phyloP scores from a whole-genome alignment of 2,329 filamentous ascomycete species.

The Apiospora saccharicola region DNA sequence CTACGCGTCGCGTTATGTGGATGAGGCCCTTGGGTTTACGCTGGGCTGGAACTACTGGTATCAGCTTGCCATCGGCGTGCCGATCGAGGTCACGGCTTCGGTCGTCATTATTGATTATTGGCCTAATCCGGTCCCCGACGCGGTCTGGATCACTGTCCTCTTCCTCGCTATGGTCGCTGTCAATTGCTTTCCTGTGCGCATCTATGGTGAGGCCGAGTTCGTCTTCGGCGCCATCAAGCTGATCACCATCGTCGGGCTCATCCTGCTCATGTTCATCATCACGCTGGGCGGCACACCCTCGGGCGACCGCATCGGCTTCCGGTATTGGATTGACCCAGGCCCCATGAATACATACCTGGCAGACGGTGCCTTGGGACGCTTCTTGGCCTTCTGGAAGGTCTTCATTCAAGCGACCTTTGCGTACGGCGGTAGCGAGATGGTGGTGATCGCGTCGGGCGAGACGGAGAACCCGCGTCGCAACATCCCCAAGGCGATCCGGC shows the following conservation, averaged over 20 bases:
- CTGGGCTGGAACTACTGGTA: constrained; percentile 65
- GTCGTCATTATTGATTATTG: constrained; percentile 62
- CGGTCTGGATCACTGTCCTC: constrained; percentile 61
- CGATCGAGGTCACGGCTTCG: constrained; percentile 47
- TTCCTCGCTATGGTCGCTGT: constrained; percentile 64
- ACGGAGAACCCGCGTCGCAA: constrained; percentile 80
- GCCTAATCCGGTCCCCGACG: constrained; percentile 56
- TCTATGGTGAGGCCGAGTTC: constrained; percentile 67
- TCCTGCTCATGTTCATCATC: constrained; percentile 66
- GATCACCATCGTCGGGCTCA: constrained; percentile 66
- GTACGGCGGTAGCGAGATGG: constrained; percentile 78
- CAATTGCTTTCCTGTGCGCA: constrained; percentile 57
- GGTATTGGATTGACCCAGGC: constrained; percentile 53
- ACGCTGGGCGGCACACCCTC: constrained; percentile 53
- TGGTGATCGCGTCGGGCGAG: constrained; percentile 80
- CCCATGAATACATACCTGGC: constrained; percentile 52
- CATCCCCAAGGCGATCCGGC: constrained; percentile 78
- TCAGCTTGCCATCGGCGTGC: constrained; percentile 49
- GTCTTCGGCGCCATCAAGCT: constrained; percentile 65
- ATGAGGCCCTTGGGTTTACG: constrained; percentile 81
- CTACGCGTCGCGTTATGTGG: constrained; percentile 80
- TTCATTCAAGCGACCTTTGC: constrained; percentile 82
- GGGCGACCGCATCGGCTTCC: constrained; percentile 53
- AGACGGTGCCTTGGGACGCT: constrained; percentile 54
- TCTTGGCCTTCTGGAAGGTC: constrained; percentile 72